Evolutionary conservation across 805 yeast species (phyloP).

Genomic region (Pichia insulana): DNA sequence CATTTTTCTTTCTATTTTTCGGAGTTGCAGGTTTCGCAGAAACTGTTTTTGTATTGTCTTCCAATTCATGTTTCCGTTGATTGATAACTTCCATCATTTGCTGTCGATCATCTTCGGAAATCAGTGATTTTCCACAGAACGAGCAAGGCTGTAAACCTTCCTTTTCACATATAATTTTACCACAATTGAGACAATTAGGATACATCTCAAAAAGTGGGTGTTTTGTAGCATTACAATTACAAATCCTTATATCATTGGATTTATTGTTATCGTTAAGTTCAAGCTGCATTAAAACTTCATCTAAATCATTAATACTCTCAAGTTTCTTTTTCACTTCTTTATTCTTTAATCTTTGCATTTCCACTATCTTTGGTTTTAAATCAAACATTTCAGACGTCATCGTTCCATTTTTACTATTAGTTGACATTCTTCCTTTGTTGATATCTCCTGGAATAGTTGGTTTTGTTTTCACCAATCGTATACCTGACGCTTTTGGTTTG

Average conservation of each 20-base stretch:
- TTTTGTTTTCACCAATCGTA: constrained; percentile 2
- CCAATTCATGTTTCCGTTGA: constrained; percentile 41
- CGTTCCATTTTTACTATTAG: constrained; percentile 19
- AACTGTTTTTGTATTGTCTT: constrained; percentile 20
- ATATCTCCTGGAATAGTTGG: neutral
- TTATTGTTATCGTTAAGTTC: constrained; percentile 26
- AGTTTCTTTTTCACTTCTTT: constrained; percentile 32
- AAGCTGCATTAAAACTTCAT: constrained; percentile 36
- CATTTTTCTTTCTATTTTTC: constrained; percentile 31
- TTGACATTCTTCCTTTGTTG: constrained; percentile 12
- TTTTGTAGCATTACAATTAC: constrained; percentile 79
- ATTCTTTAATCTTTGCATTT: constrained; percentile 16
- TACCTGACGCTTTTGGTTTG: constrained; percentile 10
- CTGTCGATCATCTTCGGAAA: constrained; percentile 51
- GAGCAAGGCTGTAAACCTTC: constrained; percentile 92
- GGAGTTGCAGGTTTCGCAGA: constrained; percentile 1
- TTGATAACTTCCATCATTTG: constrained; percentile 47
- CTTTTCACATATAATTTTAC: constrained; percentile 81
- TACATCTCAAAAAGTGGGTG: constrained; percentile 86
- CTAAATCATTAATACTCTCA: constrained; percentile 44
- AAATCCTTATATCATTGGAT: constrained; percentile 23
- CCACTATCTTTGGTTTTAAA: constrained; percentile 23
- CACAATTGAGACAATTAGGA: constrained; percentile 92
- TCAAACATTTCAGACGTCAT: constrained; percentile 43
- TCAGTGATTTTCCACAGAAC: constrained; percentile 62